These are phyloP conservation scores for Talaromyces nanjingensis DNA, from an alignment of 495 filamentous ascomycete species.

Conservation along the genomic window DNA sequence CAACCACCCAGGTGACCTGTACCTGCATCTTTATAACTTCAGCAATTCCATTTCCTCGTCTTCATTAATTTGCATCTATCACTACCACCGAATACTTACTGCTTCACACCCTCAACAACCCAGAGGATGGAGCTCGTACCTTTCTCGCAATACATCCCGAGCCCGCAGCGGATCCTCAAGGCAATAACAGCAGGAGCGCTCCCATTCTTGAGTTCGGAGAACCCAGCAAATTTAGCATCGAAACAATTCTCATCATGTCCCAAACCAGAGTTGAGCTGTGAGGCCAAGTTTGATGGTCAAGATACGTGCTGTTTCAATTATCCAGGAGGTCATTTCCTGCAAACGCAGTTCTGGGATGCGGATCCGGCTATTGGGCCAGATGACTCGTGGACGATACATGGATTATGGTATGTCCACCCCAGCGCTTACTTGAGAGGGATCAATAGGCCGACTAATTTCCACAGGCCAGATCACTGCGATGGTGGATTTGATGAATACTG, in stretches of 20 bases:
- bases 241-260: slow-evolving; percentile 31
- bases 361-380: slow-evolving; percentile 54
- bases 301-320: slow-evolving; percentile 70
- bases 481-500: slow-evolving; percentile 66
- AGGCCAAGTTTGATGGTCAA: slow-evolving; percentile 44
- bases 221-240: slow-evolving; percentile 7
- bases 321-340: slow-evolving; percentile 64
- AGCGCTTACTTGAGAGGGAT: not conserved
- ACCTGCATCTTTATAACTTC: not conserved
- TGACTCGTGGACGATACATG: slow-evolving; percentile 80
- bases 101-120: not conserved
- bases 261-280: slow-evolving; percentile 50
- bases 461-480: slow-evolving; percentile 71
- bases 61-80: not conserved
- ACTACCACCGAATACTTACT: not conserved
- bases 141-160: slow-evolving; percentile 24
- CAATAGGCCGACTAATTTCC: not conserved
- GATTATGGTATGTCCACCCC: slow-evolving; percentile 49
- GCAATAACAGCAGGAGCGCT: slow-evolving; percentile 25
- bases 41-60: not conserved
- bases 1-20: slow-evolving; percentile 3
- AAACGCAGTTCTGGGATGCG: slow-evolving; percentile 80
- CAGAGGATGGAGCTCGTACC: slow-evolving; percentile 9
- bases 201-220: slow-evolving; percentile 19
- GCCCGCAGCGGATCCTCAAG: slow-evolving; percentile 36